A percentile compares a stretch with the other conserved stretches of the same genome.
Evolutionary conservation across 495 filamentous ascomycete genomes (phyloP).

Genomic region (Penicillium simplicissimum): DNA sequence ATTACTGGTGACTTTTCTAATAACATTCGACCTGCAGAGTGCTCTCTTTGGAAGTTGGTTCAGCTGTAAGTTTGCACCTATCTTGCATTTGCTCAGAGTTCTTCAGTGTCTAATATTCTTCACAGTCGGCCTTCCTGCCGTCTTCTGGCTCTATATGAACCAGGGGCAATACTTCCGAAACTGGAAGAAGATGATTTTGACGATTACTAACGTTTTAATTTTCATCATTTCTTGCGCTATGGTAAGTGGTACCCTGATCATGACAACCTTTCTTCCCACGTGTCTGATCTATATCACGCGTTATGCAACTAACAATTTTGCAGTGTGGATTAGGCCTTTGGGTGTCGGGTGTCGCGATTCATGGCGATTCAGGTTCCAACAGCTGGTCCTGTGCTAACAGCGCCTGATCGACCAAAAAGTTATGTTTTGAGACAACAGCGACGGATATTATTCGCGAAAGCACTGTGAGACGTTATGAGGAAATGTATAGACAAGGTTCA

Average conservation of each 20-base stretch:
- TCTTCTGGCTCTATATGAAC: slow-evolving; percentile 48
- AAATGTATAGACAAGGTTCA: background rate
- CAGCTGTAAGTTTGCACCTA: slow-evolving; percentile 31
- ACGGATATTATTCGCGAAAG: no score
- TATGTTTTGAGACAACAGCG: background rate
- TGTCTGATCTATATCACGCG: no score
- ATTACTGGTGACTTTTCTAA: slow-evolving; percentile 6
- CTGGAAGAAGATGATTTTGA: slow-evolving; percentile 33
- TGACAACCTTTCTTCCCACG: background rate
- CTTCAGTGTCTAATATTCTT: background rate
- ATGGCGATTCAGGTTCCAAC: slow-evolving; percentile 27
- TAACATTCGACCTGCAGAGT: slow-evolving; percentile 23
- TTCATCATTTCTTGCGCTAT: slow-evolving; percentile 38
- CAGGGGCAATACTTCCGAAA: slow-evolving; percentile 33
- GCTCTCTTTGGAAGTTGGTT: slow-evolving; percentile 45
- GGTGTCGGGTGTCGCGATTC: slow-evolving; percentile 40
- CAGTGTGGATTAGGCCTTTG: slow-evolving; percentile 46
- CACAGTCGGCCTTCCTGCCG: slow-evolving; percentile 38
- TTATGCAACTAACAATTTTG: slow-evolving; percentile 5
- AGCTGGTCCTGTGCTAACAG: slow-evolving; percentile 44
- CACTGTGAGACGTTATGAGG: background rate
- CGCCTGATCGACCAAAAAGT: slow-evolving; percentile 15
- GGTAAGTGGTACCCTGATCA: slow-evolving; percentile 23
- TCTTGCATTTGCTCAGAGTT: background rate
- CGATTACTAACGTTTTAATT: slow-evolving; percentile 34